These are phyloP conservation scores for Litchi chinensis DNA, from an alignment of 345 rosid genomes.

Conservation along the genomic window DNA sequence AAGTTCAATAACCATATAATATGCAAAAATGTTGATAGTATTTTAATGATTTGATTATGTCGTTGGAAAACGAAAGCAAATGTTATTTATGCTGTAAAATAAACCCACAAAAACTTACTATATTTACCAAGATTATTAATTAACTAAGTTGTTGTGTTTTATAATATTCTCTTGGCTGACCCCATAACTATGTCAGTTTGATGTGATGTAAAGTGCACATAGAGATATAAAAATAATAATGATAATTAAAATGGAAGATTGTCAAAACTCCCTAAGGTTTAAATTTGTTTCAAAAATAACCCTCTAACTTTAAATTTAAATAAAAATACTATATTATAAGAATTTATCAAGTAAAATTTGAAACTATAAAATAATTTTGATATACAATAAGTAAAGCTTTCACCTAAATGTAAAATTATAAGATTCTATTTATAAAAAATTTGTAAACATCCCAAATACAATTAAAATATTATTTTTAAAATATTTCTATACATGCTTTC, in stretches of 20 bases:
- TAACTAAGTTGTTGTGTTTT: not conserved
- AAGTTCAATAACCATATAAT: not conserved
- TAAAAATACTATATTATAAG: no score
- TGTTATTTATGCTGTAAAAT: slow-evolving; percentile 5
- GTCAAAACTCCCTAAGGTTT: no score
- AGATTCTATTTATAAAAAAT: no score
- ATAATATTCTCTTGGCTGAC: not conserved
- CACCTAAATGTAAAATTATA: no score
- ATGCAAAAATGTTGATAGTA: not conserved
- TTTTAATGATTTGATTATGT: slow-evolving; percentile 16
- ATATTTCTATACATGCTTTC: not conserved
- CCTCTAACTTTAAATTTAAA: no score
- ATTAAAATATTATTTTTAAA: not conserved
- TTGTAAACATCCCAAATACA: not conserved
- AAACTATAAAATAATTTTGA: no score
- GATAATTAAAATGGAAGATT: not conserved
- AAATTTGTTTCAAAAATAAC: no score
- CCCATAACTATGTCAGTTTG: slow-evolving; percentile 27
- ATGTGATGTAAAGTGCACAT: slow-evolving; percentile 27
- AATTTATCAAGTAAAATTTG: no score
- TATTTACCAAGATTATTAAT: not conserved
- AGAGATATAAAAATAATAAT: not conserved
- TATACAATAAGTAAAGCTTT: no score
- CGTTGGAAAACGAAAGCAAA: slow-evolving; percentile 25
- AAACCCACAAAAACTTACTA: not conserved